A percentile compares a stretch with the other conserved stretches of the same genome.
Conservation (phyloP, 2,329 filamentous ascomycete genomes). For the Diaporthe vaccinii region DNA sequence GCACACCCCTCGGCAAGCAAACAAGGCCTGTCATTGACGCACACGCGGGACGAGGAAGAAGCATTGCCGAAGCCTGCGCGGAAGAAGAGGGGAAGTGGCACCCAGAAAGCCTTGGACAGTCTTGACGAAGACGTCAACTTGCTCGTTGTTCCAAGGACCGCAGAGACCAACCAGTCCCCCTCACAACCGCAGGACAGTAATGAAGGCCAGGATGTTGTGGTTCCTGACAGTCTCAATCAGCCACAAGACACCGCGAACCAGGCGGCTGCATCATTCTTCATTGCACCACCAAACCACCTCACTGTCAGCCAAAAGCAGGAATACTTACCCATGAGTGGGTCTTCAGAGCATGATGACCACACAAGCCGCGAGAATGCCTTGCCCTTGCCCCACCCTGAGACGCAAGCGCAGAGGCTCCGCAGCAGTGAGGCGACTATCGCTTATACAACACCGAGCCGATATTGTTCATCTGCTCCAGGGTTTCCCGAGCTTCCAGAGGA, state of each 20-base stretch:
- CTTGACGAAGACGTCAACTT: conserved; percentile 44
- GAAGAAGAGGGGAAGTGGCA: conserved; percentile 22
- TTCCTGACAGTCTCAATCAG: conserved; percentile 34
- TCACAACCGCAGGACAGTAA: conserved; percentile 39
- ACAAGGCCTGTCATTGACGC: not conserved
- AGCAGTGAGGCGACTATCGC: conserved; percentile 52
- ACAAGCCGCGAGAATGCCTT: conserved; percentile 34
- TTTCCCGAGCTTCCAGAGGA: conserved; percentile 28
- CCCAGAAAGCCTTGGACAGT: conserved; percentile 8
- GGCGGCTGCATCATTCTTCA: conserved; percentile 47
- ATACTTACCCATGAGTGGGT: conserved; percentile 49
- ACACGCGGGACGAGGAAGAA: not conserved
- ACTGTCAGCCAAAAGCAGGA: conserved; percentile 55
- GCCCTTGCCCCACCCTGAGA: conserved; percentile 26
- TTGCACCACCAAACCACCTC: conserved; percentile 50
- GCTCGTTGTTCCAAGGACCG: conserved; percentile 41
- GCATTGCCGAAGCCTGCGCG: conserved; percentile 34
- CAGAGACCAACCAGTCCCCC: conserved; percentile 30
- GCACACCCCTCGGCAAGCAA: conserved; percentile 1
- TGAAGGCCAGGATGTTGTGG: not conserved
- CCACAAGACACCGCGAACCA: not conserved
- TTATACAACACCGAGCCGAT: conserved; percentile 53
- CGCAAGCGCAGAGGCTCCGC: conserved; percentile 44
- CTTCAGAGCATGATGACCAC: conserved; percentile 42
- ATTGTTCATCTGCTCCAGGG: conserved; percentile 42